Conservation (phyloP, 225 moss, liverwort and hornwort species). For the Physcomitrellopsis africana region DNA sequence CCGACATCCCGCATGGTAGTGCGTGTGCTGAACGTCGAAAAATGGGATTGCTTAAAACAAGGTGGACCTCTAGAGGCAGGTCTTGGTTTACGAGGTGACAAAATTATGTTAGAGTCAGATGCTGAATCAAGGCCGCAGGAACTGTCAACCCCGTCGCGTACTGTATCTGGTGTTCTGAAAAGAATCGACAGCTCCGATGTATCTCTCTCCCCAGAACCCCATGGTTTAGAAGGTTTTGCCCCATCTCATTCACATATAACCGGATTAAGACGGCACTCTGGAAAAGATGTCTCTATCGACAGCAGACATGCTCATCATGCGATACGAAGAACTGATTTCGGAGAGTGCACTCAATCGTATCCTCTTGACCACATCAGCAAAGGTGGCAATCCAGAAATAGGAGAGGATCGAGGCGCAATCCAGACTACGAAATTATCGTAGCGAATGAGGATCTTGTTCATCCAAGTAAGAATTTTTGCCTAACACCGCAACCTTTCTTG, state of each 20-base stretch:
- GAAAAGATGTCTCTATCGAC: constrained; percentile 20
- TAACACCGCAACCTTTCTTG: constrained; percentile 15
- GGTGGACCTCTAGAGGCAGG: constrained; percentile 30
- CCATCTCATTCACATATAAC: constrained; percentile 7
- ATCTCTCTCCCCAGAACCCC: constrained; percentile 46
- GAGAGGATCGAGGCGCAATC: constrained; percentile 32
- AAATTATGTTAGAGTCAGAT: constrained; percentile 51
- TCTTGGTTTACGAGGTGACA: constrained; percentile 38
- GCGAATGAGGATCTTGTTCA: constrained; percentile 43
- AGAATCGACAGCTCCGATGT: constrained; percentile 47
- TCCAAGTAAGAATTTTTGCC: constrained; percentile 36
- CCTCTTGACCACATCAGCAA: constrained; percentile 40
- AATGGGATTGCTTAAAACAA: constrained; percentile 47
- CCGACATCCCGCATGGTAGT: constrained; percentile 33
- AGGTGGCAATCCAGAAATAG: constrained; percentile 29
- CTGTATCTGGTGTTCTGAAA: constrained; percentile 39
- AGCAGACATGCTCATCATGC: constrained; percentile 25
- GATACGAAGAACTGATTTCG: constrained; percentile 22
- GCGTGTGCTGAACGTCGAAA: constrained; percentile 45
- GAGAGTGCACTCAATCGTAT: constrained; percentile 24
- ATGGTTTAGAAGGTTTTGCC: constrained; percentile 29
- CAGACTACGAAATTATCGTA: constrained; percentile 44
- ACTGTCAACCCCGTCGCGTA: constrained; percentile 49
- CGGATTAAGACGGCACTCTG: constrained; percentile 20
- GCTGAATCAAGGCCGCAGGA: constrained; percentile 60